These are phyloP conservation scores for Ramaria sp. DNA, from an alignment of 768 basidiomycete genomes.

Conservation along the genomic window DNA sequence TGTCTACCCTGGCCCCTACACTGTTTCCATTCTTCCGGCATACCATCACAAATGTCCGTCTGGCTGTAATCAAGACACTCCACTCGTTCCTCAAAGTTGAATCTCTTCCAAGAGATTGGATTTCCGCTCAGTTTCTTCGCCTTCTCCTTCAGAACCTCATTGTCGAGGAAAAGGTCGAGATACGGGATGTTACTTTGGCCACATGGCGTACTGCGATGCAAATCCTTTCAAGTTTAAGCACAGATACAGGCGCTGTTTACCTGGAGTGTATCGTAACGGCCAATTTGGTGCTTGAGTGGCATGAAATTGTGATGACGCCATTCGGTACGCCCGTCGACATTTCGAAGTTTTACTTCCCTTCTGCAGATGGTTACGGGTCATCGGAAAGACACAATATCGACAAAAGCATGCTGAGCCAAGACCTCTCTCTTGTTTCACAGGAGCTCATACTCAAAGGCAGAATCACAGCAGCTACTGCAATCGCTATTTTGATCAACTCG, in stretches of 20 bases:
- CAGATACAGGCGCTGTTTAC: constrained; percentile 24
- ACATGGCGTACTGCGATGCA: constrained; percentile 68
- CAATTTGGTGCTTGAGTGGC: constrained; percentile 70
- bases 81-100: constrained; percentile 75
- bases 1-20: constrained; percentile 74
- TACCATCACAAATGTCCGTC: constrained; percentile 85
- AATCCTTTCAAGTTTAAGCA: constrained; percentile 25
- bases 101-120: constrained; percentile 71
- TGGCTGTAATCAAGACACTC: constrained; percentile 85
- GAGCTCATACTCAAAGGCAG: constrained; percentile 75
- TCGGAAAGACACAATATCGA: constrained; percentile 85
- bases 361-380: constrained; percentile 31
- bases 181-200: constrained; percentile 58
- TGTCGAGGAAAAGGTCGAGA: constrained; percentile 80
- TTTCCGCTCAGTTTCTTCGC: constrained; percentile 61
- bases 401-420: constrained; percentile 89
- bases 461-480: constrained; percentile 63
- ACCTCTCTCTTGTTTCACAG: constrained; percentile 66
- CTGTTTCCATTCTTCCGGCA: constrained; percentile 97
- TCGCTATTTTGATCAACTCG: constrained; percentile 55
- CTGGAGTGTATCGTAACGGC: constrained; percentile 45
- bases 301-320: constrained; percentile 80
- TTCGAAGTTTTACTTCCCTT: constrained; percentile 55
- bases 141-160: constrained; percentile 91
- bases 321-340: constrained; percentile 70